Base-by-base conservation (phyloP, 495 filamentous ascomycete species). In the Trichodelitschia bisporula region DNA sequence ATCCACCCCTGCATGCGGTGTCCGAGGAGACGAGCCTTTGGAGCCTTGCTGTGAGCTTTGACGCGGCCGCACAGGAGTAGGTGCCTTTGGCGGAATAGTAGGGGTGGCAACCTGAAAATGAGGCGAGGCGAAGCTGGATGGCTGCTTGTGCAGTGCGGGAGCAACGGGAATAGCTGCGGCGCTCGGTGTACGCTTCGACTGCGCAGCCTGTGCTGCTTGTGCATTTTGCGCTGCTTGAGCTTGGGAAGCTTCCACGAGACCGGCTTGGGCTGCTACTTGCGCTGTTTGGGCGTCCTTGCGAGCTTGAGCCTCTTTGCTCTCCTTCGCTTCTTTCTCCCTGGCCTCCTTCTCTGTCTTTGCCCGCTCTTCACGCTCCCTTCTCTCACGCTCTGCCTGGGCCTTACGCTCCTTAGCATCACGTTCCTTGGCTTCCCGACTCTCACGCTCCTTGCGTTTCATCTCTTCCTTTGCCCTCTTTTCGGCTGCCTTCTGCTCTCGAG, bases 11-110 rank as follows among this genome's bases (percentile, higher is more conserved):
- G 41, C 56, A 49, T 51, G 62, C 13, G 55, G 57, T 21, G 56
- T 70, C 48, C 62, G 75, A 26, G 66, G 75, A 29, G 74, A 76
- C 5, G 66, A 76, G 25, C 50, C 61, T 44, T 64, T 67, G 15
- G 76, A 74, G 18, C 67, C 77, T 47, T 91, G 79, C 32, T 84
- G 77, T 10, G 84, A 91, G 15, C 64, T 42, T 34, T 82, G 77
- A 12, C 80, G 69, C 19, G 64, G 56, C 27, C 74, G 72, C 34
- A 63, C 69, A 10, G 80, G 77, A 15, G 78, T 83, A 3, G 78
- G 65, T 25, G 68, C 67, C 47, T 92, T 92, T n/a, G n/a, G n/a
- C 1, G 84, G 73, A 24, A 89, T 52, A 21, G 66, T 68, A 3
- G 86, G 83, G 3, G 77, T 83, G 14, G 78, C 72, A 37, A 77